These are phyloP conservation scores for Capsella rubella DNA, from an alignment of 441 rosid genomes.

Conservation along the genomic window DNA sequence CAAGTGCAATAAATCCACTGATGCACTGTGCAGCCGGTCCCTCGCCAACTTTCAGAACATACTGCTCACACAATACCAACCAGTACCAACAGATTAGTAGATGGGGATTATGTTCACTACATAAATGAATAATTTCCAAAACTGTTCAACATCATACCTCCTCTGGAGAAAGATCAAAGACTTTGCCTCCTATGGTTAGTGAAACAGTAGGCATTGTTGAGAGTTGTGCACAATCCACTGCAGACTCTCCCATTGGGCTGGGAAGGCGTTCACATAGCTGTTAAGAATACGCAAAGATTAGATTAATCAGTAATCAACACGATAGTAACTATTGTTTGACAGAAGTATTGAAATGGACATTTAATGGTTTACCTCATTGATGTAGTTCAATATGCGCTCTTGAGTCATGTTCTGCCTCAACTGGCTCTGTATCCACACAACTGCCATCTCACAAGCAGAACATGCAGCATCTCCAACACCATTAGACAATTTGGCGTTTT, in stretches of 20 bases:
- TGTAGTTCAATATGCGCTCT: constrained; percentile 57
- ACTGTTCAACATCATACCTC: constrained; percentile 48
- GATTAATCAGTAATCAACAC: constrained; percentile 13
- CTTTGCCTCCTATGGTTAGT: constrained; percentile 62
- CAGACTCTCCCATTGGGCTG: constrained; percentile 73
- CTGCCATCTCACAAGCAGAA: constrained; percentile 79
- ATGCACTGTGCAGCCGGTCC: constrained; percentile 68
- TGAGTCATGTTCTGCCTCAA: constrained; percentile 62
- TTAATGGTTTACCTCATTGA: constrained; percentile 52
- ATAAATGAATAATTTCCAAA: neutral
- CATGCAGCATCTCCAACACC: constrained; percentile 55
- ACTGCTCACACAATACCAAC: constrained; percentile 51
- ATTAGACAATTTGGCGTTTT: constrained; percentile 49
- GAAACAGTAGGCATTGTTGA: constrained; percentile 73
- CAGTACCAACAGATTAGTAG: constrained; percentile 19
- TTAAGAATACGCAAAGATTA: constrained; percentile 1
- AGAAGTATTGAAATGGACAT: neutral
- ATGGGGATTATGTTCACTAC: neutral
- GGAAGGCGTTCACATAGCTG: constrained; percentile 75
- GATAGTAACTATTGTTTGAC: neutral
- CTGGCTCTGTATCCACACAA: constrained; percentile 73
- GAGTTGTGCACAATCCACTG: constrained; percentile 63
- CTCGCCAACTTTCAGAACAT: constrained; percentile 70
- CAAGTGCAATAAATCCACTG: constrained; percentile 70
- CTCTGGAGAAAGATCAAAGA: constrained; percentile 61